Evolutionary conservation across 2,329 filamentous ascomycete genomes (phyloP).

Genomic region (Dothideomycetes sp.): DNA sequence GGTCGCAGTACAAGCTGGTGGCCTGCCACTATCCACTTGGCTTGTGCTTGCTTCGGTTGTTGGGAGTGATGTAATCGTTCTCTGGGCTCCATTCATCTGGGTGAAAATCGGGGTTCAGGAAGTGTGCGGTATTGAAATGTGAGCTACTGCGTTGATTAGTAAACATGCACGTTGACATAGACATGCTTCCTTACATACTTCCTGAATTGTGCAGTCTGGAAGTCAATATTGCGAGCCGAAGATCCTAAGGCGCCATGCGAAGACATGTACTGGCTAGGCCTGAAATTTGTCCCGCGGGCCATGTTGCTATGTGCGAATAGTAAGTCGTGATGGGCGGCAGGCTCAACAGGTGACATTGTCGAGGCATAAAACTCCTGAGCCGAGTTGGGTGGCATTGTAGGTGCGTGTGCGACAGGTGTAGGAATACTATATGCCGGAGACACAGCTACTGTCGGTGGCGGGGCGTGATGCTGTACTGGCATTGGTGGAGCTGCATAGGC

Average conservation of each 20-base stretch:
- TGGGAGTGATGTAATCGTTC: constrained; percentile 30
- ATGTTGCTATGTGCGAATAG: too few species aligned
- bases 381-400: constrained; percentile 2
- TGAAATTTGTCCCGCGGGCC: constrained; percentile 4
- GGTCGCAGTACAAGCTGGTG: background rate
- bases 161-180: background rate
- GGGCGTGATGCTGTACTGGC: constrained; percentile 6
- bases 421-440: constrained; percentile 3
- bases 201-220: constrained; percentile 39
- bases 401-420: background rate
- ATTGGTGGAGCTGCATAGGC: constrained; percentile 3
- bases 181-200: constrained; percentile 25
- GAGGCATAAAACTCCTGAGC: background rate
- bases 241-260: constrained; percentile 22
- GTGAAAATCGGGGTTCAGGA: constrained; percentile 40
- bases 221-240: constrained; percentile 19
- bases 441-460: background rate
- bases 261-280: constrained; percentile 6
- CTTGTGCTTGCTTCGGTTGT: constrained; percentile 18
- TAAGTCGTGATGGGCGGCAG: constrained; percentile 22
- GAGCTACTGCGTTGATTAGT: constrained; percentile 24
- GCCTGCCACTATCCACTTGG: constrained; percentile 11
- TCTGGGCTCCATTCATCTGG: constrained; percentile 42
- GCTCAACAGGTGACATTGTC: background rate
- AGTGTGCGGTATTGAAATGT: constrained; percentile 41